Conservation (phyloP, 345 rosid genomes). For the Sonneratia alba region DNA sequence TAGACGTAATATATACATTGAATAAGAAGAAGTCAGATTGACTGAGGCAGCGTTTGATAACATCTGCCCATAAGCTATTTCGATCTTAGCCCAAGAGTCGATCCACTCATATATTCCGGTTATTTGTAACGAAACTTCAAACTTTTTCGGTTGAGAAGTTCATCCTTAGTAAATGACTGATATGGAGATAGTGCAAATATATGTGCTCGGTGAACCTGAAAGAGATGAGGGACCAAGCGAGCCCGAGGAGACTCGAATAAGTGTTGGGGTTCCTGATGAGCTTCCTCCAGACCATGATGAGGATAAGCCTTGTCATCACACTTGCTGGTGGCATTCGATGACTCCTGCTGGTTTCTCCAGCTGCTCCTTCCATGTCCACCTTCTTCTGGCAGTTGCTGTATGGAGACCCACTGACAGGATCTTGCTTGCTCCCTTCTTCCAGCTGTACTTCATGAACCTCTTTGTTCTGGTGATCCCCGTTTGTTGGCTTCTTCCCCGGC, state of each 20-base stretch:
- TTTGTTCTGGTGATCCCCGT: conserved; percentile 5
- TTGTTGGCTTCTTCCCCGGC: conserved; percentile 19
- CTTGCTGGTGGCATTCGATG: conserved; percentile 83
- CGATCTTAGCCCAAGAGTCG: too few relatives aligned
- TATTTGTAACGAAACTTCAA: too few relatives aligned
- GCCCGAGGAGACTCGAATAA: conserved; percentile 87
- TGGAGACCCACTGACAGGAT: conserved; percentile 32
- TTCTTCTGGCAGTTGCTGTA: conserved; percentile 28
- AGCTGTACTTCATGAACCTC: conserved; percentile 32
- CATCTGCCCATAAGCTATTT: too few relatives aligned
- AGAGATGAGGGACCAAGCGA: conserved; percentile 78
- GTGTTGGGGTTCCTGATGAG: conserved; percentile 94
- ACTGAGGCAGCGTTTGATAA: too few relatives aligned
- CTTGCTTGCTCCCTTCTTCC: conserved; percentile 35
- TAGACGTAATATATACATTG: too few relatives aligned
- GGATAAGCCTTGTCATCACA: conserved; percentile 85
- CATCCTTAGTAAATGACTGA: too few relatives aligned
- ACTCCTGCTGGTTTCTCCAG: conserved; percentile 19
- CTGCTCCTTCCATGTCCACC: conserved; percentile 41
- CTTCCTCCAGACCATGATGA: conserved; percentile 98
- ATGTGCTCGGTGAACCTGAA: conserved; percentile 34
- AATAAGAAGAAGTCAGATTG: too few relatives aligned
- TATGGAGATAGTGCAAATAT: too few relatives aligned
- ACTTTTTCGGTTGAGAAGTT: too few relatives aligned
- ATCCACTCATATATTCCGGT: too few relatives aligned